Conservation (phyloP, 2,329 filamentous ascomycete species). For the Magnaporthiopsis incrustans region DNA sequence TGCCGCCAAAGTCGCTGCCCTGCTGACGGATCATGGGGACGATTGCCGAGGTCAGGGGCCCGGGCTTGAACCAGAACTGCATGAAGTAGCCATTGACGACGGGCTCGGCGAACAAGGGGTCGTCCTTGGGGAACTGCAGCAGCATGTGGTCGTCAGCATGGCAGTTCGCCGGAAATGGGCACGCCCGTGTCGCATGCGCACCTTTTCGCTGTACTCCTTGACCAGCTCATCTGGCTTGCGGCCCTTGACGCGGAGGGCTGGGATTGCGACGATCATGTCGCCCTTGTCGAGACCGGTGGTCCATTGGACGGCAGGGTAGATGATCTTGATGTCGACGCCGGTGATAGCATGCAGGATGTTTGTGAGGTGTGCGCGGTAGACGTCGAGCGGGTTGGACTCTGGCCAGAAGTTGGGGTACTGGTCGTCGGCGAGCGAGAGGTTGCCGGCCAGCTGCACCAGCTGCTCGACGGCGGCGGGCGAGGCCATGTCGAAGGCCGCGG, state of each 20-base stretch:
- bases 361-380: slow-evolving; percentile 72
- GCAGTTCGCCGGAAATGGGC: not conserved
- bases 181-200: slow-evolving; percentile 20
- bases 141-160: slow-evolving; percentile 8
- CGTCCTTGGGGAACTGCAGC: slow-evolving; percentile 57
- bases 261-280: slow-evolving; percentile 69
- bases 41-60: slow-evolving; percentile 55
- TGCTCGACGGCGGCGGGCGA: slow-evolving; percentile 20
- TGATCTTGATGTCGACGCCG: slow-evolving; percentile 60
- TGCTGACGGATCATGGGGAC: slow-evolving; percentile 61
- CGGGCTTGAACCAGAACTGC: slow-evolving; percentile 72
- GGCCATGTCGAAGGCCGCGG: slow-evolving; percentile 9
- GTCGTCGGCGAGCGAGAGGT: slow-evolving; percentile 27
- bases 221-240: slow-evolving; percentile 57
- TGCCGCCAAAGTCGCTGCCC: slow-evolving; percentile 55
- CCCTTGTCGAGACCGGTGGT: slow-evolving; percentile 74
- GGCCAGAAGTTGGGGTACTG: slow-evolving; percentile 53
- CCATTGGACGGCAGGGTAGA: slow-evolving; percentile 72
- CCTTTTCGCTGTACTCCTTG: slow-evolving; percentile 53
- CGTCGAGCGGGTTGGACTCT: slow-evolving; percentile 65
- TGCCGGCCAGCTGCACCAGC: slow-evolving; percentile 25
- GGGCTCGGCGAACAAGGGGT: slow-evolving; percentile 65
- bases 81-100: slow-evolving; percentile 60
- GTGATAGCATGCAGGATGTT: slow-evolving; percentile 60
- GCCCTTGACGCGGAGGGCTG: slow-evolving; percentile 71